Percentiles rank a stretch among this genome's conserved stretches.
Evolutionary conservation across 305 asterid species (phyloP).

Genomic region (Coffea humblotiana): DNA sequence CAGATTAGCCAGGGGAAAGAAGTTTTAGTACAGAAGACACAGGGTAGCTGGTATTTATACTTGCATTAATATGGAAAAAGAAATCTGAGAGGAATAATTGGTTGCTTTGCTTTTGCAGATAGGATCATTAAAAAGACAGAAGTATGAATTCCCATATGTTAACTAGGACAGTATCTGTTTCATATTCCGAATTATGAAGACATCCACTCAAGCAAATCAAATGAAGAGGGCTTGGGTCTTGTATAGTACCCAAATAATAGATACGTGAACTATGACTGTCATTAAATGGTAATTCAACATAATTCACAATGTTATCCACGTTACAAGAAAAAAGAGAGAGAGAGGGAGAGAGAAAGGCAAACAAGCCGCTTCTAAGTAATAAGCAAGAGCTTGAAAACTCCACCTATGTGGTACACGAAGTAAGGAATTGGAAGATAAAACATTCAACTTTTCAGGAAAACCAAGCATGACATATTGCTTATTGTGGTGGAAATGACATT

Average conservation of each 20-base stretch:
- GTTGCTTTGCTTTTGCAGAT: not conserved
- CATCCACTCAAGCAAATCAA: not conserved
- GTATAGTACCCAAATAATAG: not conserved
- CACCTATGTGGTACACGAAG: not conserved
- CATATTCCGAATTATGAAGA: not conserved
- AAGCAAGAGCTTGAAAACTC: not conserved
- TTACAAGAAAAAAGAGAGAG: not conserved
- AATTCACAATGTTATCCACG: not conserved
- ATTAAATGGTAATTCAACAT: not conserved
- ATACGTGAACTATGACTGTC: not conserved
- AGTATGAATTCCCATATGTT: not conserved
- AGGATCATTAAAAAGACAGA: not conserved
- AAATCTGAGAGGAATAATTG: not conserved
- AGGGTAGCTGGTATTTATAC: not conserved
- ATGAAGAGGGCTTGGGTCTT: not conserved
- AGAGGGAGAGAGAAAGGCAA: not conserved
- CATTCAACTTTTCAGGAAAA: constrained; percentile 1
- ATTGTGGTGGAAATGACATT: not conserved
- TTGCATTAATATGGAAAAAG: not conserved
- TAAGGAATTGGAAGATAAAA: not conserved
- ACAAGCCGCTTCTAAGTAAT: not conserved
- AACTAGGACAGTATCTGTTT: not conserved
- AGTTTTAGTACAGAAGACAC: not conserved
- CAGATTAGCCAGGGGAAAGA: not conserved
- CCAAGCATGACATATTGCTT: not conserved